Conservation (phyloP, 2,329 filamentous ascomycete genomes). For the Xylaria sp. region DNA sequence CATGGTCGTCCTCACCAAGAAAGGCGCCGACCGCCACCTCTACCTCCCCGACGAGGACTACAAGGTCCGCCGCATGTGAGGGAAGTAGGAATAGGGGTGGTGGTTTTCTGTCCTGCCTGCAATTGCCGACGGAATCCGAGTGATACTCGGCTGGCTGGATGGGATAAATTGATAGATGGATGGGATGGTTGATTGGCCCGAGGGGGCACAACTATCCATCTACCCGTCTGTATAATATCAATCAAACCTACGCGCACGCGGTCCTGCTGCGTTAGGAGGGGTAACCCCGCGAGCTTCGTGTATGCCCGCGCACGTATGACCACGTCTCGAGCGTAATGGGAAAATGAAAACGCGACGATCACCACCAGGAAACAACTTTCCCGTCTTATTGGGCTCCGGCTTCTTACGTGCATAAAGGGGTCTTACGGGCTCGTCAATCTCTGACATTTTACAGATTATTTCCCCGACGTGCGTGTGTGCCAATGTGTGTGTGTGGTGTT, state of each 20-base stretch:
- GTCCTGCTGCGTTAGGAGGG: too few relatives aligned
- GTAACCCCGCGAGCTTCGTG: too few relatives aligned
- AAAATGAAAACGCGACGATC: constrained; percentile 10
- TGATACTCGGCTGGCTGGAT: too few relatives aligned
- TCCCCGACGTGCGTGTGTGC: too few relatives aligned
- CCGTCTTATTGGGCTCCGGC: too few relatives aligned
- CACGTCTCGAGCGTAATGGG: constrained; percentile 12
- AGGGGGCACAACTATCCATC: constrained; percentile 11
- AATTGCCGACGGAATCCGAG: too few relatives aligned
- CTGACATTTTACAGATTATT: background rate
- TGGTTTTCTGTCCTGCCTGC: too few relatives aligned
- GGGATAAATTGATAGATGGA: background rate
- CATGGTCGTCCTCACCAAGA: constrained; percentile 91
- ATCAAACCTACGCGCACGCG: constrained; percentile 8
- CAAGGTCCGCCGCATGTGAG: constrained; percentile 69
- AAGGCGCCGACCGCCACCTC: constrained; percentile 88
- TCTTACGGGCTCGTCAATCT: constrained; percentile 9
- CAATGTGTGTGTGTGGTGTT: too few relatives aligned
- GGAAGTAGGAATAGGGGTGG: too few relatives aligned
- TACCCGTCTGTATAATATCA: constrained; percentile 27
- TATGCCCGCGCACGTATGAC: constrained; percentile 3
- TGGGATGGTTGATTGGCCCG: constrained; percentile 5
- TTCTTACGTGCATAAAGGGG: background rate
- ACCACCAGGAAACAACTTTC: too few relatives aligned
- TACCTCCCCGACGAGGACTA: constrained; percentile 95